These are phyloP conservation scores for Singerocomus inundabilis DNA, from an alignment of 1,284 basidiomycete species.

Conservation along the genomic window DNA sequence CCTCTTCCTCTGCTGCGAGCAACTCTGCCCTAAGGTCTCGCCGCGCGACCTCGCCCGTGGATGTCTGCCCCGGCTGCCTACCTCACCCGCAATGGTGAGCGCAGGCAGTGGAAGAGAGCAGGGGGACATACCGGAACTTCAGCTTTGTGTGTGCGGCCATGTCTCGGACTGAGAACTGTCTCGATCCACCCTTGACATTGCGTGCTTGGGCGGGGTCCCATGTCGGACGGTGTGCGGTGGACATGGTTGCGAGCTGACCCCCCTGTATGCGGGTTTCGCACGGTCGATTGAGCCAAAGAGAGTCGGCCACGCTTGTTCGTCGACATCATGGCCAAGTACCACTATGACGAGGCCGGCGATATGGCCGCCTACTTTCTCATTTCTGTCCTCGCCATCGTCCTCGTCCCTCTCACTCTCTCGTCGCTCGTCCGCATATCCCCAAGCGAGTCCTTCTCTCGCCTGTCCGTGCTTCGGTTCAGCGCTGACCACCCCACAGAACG, in stretches of 20 bases:
- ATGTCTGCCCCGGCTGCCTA: constrained; percentile 82
- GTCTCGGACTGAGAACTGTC: constrained; percentile 86
- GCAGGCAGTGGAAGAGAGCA: neutral
- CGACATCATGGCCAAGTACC: constrained; percentile 70
- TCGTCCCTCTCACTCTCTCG: constrained; percentile 73
- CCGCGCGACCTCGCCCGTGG: constrained; percentile 68
- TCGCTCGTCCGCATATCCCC: constrained; percentile 39
- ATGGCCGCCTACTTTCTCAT: constrained; percentile 90
- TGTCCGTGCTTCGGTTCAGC: rapidly evolving
- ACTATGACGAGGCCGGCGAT: constrained; percentile 86
- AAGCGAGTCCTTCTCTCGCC: constrained; percentile 31
- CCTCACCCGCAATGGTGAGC: neutral
- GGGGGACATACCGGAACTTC: constrained; percentile 75
- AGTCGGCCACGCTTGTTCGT: too few species aligned
- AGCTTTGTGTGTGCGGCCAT: constrained; percentile 94
- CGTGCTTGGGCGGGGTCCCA: constrained; percentile 87
- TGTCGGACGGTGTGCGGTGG: constrained; percentile 86
- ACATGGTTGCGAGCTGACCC: constrained; percentile 41
- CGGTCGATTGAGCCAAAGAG: constrained; percentile 5
- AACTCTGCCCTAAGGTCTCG: constrained; percentile 83
- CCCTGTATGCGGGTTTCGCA: constrained; percentile 2
- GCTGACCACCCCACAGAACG: constrained; percentile 27
- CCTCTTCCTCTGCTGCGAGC: constrained; percentile 77
- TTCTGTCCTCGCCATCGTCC: constrained; percentile 78
- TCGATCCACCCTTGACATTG: constrained; percentile 83